Base-by-base conservation (phyloP, 2,329 filamentous ascomycete species). In the Phoma sp. region DNA sequence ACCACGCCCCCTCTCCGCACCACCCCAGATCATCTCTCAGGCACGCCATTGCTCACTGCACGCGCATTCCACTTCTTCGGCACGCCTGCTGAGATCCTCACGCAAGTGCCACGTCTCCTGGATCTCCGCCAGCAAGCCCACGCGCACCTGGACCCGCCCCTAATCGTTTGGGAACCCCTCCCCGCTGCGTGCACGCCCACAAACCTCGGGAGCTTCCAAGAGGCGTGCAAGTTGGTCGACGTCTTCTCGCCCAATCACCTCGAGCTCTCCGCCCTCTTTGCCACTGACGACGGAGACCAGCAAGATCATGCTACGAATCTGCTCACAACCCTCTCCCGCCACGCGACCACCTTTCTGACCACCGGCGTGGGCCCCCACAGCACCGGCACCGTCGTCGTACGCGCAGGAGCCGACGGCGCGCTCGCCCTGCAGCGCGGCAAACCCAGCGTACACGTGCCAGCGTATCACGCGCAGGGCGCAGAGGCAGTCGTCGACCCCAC, bases 171-270 rank as follows among this genome's bases (percentile, higher is more conserved):
- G 65, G 65, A 67, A 36, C 62, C 63, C 27, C 33, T 66, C 7
- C 65, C 65, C n/a, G 47, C 51, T 11, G 36, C 59, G 22, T 49
- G 35, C 11, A 29, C 32, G 8, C n/a, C 33, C 4, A 11, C n/a
- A 7, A 40, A 61, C 59, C 33, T 45, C 39, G 3, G 32, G 47
- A 6, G 40, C 1, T 60, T 62, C 30, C 22, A 56, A 1, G 23
- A 55, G 29, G 62, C 65, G 4, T 61, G 57, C 39, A 55, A 54
- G 22, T 32, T 61, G 4, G 64, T 66, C 23, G 57, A 65, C 37
- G 52, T 68, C 6, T 65, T 67, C 51, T 68, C 62, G 29, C 64
- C 64, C 3, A 68, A 68, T 48, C 64, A 67, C 43, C 30, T 67
- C 23, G 64, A 68, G 49, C 29, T 65, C 4, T 24, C 42, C 2